A percentile compares a stretch with the other conserved stretches of the same genome.
Evolutionary conservation across 306 rosid species (phyloP).

Genomic region (Begonia peltatifolia): DNA sequence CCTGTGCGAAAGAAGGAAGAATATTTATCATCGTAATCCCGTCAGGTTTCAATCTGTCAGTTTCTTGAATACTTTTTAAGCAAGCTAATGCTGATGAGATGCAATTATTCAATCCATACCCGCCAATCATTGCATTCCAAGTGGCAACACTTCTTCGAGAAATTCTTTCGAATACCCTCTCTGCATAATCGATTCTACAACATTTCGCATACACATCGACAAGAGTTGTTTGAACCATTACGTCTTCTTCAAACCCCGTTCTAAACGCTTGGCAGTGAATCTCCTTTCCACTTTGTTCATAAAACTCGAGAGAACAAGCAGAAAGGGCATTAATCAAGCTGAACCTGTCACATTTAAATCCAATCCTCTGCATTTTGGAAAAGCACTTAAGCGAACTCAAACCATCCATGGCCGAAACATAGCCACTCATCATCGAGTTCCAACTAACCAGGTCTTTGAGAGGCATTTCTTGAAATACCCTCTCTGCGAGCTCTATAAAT

Average conservation of each 20-base stretch:
- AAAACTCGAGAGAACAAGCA: constrained; percentile 30
- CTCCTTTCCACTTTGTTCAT: constrained; percentile 23
- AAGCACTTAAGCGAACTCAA: constrained; percentile 23
- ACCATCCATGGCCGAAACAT: constrained; percentile 21
- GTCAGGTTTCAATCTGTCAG: constrained; percentile 23
- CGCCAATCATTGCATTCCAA: constrained; percentile 51
- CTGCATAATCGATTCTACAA: constrained; percentile 24
- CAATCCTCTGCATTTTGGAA: constrained; percentile 21
- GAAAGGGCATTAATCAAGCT: constrained; percentile 22
- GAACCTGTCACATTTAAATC: constrained; percentile 29
- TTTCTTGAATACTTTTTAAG: constrained; percentile 30
- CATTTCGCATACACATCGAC: constrained; percentile 41
- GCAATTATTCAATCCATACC: constrained; percentile 17
- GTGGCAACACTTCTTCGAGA: constrained; percentile 23
- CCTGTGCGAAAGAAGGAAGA: constrained; percentile 34
- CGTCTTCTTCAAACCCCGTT: constrained; percentile 22
- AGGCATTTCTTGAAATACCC: constrained; percentile 40
- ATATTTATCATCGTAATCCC: constrained; percentile 30
- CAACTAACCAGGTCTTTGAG: constrained; percentile 36
- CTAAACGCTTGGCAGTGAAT: constrained; percentile 32
- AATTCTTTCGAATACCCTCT: constrained; percentile 27
- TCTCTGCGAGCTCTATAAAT: constrained; percentile 19
- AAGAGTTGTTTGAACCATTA: constrained; percentile 36
- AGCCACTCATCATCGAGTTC: constrained; percentile 40
- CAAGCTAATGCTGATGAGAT: constrained; percentile 17